A percentile compares a stretch with the other conserved stretches of the same genome.
Evolutionary conservation across 2,329 filamentous ascomycete genomes (phyloP).

Genomic region (Chaetothyriales sp.): DNA sequence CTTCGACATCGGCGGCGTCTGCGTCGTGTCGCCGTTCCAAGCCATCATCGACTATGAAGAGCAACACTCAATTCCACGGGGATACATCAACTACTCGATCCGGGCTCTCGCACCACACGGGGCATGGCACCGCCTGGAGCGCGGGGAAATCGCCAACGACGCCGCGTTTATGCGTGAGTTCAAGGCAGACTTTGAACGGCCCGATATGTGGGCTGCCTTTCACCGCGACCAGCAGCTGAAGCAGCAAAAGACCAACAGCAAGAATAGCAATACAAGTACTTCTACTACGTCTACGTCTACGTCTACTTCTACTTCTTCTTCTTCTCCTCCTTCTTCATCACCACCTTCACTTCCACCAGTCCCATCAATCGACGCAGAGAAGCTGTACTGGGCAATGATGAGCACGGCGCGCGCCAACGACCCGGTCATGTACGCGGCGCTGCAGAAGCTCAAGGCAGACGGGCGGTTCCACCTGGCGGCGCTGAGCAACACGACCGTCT

Average conservation of each 20-base stretch:
- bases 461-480: conserved; percentile 61
- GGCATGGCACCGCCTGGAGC: conserved; percentile 77
- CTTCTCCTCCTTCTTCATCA: too few species aligned
- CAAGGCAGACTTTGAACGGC: conserved; percentile 53
- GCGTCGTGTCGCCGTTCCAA: conserved; percentile 83
- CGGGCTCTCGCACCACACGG: conserved; percentile 62
- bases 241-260: conserved; percentile 14
- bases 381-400: conserved; percentile 90
- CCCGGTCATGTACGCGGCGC: conserved; percentile 74
- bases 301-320: too few species aligned
- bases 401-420: conserved; percentile 52
- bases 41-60: conserved; percentile 84
- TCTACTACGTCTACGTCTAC: too few species aligned
- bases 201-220: conserved; percentile 53
- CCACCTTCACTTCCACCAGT: conserved; percentile 53
- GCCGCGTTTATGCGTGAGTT: conserved; percentile 61
- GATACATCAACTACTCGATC: conserved; percentile 86
- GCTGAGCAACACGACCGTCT: conserved; percentile 78
- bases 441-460: conserved; percentile 50
- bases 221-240: conserved; percentile 20
- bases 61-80: conserved; percentile 58
- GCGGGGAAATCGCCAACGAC: conserved; percentile 64
- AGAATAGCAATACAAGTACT: conserved; percentile 14
- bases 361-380: conserved; percentile 60
- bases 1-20: conserved; percentile 94